Evolutionary conservation across 768 basidiomycete genomes (phyloP).

Genomic region (Hygrophorus russula): DNA sequence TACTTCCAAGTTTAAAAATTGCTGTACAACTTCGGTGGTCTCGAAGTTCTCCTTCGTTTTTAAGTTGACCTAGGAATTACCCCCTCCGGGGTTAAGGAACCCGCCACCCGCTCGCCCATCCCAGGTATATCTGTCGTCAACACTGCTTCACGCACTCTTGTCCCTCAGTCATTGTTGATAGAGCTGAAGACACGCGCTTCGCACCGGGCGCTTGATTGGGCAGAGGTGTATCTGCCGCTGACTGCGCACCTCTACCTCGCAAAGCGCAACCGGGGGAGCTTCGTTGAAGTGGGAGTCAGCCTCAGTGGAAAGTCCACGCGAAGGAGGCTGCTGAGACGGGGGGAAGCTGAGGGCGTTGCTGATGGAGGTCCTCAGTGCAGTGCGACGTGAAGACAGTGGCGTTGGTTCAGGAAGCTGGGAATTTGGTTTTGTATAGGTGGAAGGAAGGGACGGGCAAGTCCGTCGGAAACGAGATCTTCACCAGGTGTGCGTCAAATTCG

Average conservation of each 20-base stretch:
- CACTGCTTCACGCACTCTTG: constrained; percentile 13
- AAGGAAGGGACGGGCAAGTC: not conserved
- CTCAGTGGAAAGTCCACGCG: constrained; percentile 22
- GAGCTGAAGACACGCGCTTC: constrained; percentile 37
- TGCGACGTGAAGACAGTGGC: constrained; percentile 38
- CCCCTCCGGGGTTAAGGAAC: constrained; percentile 4
- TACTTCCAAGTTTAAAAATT: not conserved
- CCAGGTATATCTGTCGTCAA: constrained; percentile 7
- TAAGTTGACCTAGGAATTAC: constrained; percentile 35
- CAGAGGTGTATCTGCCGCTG: constrained; percentile 55
- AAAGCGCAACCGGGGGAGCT: constrained; percentile 42
- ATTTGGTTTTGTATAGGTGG: constrained; percentile 41
- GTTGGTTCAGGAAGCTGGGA: constrained; percentile 35
- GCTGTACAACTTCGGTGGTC: constrained; percentile 40
- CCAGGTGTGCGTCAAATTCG: not conserved
- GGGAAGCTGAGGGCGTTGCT: constrained; percentile 29
- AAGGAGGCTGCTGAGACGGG: constrained; percentile 16
- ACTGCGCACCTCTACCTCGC: constrained; percentile 52
- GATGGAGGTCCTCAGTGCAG: constrained; percentile 33
- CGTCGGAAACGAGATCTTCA: not conserved
- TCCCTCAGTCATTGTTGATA: constrained; percentile 31
- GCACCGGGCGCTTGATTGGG: constrained; percentile 36
- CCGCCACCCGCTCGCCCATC: constrained; percentile 6
- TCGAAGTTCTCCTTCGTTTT: constrained; percentile 48
- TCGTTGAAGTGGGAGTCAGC: constrained; percentile 33